These are phyloP conservation scores for Trypanosomatidae sp. DNA, from an alignment of 208 protist genomes.

Conservation along the genomic window DNA sequence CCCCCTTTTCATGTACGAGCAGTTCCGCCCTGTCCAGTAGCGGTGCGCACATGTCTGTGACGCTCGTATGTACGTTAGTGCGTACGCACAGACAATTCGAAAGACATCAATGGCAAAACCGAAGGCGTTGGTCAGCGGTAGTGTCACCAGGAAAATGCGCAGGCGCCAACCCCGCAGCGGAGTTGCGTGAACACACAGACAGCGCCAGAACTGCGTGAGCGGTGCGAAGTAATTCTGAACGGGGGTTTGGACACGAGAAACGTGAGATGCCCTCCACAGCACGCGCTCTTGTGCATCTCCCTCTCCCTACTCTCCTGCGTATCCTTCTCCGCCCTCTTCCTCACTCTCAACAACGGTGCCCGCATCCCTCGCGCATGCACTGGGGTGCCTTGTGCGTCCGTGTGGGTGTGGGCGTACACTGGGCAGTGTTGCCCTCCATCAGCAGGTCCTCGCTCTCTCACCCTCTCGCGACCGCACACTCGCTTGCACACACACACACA, in stretches of 20 bases:
- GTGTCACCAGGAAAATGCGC: neutral
- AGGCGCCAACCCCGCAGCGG: neutral
- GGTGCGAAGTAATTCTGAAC: neutral
- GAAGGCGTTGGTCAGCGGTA: neutral
- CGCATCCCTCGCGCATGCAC: neutral
- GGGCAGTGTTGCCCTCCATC: neutral
- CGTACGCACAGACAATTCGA: neutral
- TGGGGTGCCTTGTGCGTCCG: neutral
- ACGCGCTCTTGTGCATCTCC: neutral
- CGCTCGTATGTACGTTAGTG: neutral
- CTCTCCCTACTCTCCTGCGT: neutral
- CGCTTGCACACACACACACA: neutral
- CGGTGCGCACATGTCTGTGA: neutral
- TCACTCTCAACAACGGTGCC: neutral
- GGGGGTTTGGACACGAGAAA: neutral
- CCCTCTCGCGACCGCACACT: neutral
- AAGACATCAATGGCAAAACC: neutral
- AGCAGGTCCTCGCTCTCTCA: neutral
- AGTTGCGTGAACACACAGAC: neutral
- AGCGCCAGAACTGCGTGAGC: neutral
- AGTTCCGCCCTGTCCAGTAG: neutral
- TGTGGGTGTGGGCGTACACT: neutral
- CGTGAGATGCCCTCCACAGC: neutral
- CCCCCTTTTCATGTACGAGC: neutral
- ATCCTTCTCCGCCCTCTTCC: neutral